Conservation (phyloP, 2,329 filamentous ascomycete genomes). For the Hortaea werneckii region DNA sequence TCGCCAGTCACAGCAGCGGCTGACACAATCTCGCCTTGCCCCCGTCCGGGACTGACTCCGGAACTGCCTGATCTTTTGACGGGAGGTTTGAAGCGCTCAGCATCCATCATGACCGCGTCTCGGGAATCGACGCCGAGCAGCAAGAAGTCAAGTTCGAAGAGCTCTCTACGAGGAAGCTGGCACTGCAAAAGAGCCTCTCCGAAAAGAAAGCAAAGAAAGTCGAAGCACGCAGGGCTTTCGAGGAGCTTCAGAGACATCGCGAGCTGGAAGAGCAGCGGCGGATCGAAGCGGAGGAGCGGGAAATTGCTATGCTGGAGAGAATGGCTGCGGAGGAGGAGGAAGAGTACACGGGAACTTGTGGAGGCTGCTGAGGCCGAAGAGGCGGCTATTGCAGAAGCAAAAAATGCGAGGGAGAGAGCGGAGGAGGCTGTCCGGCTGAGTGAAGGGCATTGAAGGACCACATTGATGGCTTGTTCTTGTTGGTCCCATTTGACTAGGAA, state of each 20-base stretch:
- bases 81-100: constrained; percentile 1
- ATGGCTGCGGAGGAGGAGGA: constrained; percentile 1
- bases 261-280: constrained; percentile 3
- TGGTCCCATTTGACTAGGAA: too few relatives aligned
- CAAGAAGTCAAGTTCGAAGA: constrained; percentile 1
- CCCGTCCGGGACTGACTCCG: too few relatives aligned
- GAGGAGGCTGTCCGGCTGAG: background rate
- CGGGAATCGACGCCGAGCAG: constrained; percentile 1
- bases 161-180: constrained; percentile 1
- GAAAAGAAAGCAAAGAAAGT: constrained; percentile 7
- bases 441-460: background rate
- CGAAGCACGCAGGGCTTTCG: constrained; percentile 1
- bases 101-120: background rate
- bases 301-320: constrained; percentile 2
- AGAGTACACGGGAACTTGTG: background rate
- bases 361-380: background rate
- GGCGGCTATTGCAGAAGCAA: background rate
- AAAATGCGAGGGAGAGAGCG: constrained; percentile 11
- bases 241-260: constrained; percentile 6
- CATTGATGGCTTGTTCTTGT: too few relatives aligned
- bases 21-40: too few relatives aligned
- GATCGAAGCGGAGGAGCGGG: constrained; percentile 1
- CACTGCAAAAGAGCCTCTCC: constrained; percentile 1
- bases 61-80: too few relatives aligned
- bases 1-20: too few relatives aligned